Evolutionary conservation across 768 basidiomycete genomes (phyloP), one percentile per base, ranked within the genome.

Genomic region (Lentinula aciculospora): DNA sequence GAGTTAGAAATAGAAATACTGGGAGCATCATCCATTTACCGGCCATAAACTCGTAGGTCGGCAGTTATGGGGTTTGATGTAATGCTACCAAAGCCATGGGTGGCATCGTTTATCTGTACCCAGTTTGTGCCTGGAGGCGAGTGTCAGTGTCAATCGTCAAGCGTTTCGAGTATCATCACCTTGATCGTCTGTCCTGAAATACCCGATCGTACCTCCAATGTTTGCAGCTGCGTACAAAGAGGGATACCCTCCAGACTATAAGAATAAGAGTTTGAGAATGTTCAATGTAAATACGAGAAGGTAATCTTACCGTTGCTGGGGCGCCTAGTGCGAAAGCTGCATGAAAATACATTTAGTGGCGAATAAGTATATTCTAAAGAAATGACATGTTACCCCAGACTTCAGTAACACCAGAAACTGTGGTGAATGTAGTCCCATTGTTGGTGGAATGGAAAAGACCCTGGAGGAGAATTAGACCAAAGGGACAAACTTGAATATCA

Each of bases 381-480:
- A 13, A 17, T 37, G 6, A 36, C 12, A 15, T 12, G 10, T 54
- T n/a, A 56, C 54, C 56, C 74, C 74, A 76, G 1, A 72, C 74
- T 59, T 70, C 63, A 2, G 66, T 65, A 25, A 73, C 61, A 10
- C 71, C 71, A 10, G 72, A 55, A 40, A 75, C 60, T 5, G 69
- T 59, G 27, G 69, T 63, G 66, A 75, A 74, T 9, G 68, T 69
- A 3, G 64, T 59, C 1, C 75, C 75, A 12, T 59, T 61, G 63
- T 75, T 64, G 9, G 71, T 72, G 1, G 71, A 70, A 63, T 74
- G 75, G 68, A 70, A 75, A 13, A 77, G 58, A 29, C 75, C 75
- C 60, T 46, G 21, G 4, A 36, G 25, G 32, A 4, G 3, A 37
- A 57, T 32, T 19, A 27, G 23, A 37, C 15, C 3, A n/a, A n/a